phyloP scores from a whole-genome alignment of 2,329 filamentous ascomycete species.

The Fusarium irregulare region DNA sequence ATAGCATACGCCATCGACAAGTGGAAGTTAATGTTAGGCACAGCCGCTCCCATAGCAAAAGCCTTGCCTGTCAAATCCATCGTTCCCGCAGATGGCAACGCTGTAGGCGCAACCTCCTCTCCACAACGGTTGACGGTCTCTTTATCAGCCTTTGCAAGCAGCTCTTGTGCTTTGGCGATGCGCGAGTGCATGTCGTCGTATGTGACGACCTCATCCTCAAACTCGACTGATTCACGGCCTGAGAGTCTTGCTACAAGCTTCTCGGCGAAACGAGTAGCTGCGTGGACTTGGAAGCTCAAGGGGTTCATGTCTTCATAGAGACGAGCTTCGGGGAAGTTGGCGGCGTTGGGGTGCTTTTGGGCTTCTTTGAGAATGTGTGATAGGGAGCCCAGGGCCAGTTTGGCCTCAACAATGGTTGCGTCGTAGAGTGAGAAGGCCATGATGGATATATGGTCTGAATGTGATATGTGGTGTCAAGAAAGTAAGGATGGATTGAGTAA shows the following conservation, averaged over 20 bases:
- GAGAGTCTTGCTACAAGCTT: constrained; percentile 46
- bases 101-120: constrained; percentile 42
- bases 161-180: constrained; percentile 43
- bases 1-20: constrained; percentile 67
- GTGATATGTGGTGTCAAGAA: neutral
- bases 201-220: constrained; percentile 44
- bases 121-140: constrained; percentile 47
- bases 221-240: constrained; percentile 41
- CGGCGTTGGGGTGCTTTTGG: constrained; percentile 46
- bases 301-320: constrained; percentile 54
- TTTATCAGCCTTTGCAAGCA: constrained; percentile 48
- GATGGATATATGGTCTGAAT: neutral
- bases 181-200: constrained; percentile 49
- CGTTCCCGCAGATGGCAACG: constrained; percentile 32
- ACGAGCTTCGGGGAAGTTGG: constrained; percentile 46
- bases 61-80: constrained; percentile 45
- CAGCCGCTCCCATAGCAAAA: constrained; percentile 58
- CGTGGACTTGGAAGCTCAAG: constrained; percentile 51
- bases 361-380: constrained; percentile 47
- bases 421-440: constrained; percentile 51
- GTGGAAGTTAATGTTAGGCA: constrained; percentile 73
- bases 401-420: constrained; percentile 46
- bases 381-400: constrained; percentile 41
- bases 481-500: neutral
- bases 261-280: constrained; percentile 44